Base-by-base conservation (phyloP, 345 rosid species). In the Cardiospermum halicacabum region DNA sequence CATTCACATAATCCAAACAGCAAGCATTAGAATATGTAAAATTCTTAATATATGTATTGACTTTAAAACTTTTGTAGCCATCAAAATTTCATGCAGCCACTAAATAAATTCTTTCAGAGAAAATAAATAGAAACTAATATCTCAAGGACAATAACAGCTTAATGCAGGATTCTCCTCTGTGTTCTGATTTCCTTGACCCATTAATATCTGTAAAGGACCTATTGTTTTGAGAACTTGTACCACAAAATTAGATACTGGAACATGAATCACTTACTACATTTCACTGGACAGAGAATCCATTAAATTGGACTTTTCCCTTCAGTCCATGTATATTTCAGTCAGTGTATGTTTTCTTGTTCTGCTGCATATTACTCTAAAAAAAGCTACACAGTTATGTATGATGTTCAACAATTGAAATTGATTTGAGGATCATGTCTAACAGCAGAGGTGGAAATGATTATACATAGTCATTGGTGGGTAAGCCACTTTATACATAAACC, bases 1-100 rank as follows among this genome's bases (percentile, higher is more conserved):
- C 67, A 72, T 32, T 56, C 48, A 66, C 53, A 43, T 58, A 13
- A 71, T 42, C 28, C 37, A 43, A 62, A 58, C 45, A 34, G 12
- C 42, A 27, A 53, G 53, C 40, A 49, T 62, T 47, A 59, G 39
- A 28, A 58, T 25, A 32, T 40, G 40, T 19, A 37, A 2, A 39
- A 40, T 8, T 22, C 18, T 13, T 27, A 27, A 61, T 39, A 49
- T 13, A 19, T 32, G 47, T 49, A 22, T 39, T 30, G 30, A 24
- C 11, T 12, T 32, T 53, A 30, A 53, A 40, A 61, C 34, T 9
- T 18, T 24, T 31, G 19, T 40, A 16, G 11, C 1, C 51, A 22
- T 8, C 32, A 39, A 56, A 49, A 56, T 24, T 18, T 24, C 16
- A 26, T n/a, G 24, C 39, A 24, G 42, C 10, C 15, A 7, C 27